phyloP scores from a whole-genome alignment of 371 early-diverging fungal species.

The Saksenaea oblongispora region DNA sequence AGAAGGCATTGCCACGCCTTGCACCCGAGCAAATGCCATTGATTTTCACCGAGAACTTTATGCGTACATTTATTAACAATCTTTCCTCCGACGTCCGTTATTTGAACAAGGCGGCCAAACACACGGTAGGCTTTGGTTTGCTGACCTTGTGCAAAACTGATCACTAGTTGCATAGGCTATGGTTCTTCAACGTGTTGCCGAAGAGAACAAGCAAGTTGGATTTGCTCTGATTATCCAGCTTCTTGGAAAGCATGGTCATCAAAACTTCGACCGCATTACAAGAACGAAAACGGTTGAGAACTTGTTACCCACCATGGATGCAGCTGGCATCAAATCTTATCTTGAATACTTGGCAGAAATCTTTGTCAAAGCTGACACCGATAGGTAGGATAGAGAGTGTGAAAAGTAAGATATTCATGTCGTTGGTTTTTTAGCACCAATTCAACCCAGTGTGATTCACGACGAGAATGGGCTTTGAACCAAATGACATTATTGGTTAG shows the following conservation, averaged over 20 bases:
- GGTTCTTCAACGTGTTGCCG: conserved; percentile 53
- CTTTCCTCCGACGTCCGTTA: conserved; percentile 72
- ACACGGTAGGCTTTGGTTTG: conserved; percentile 53
- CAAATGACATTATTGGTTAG: conserved; percentile 78
- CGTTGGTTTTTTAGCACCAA: conserved; percentile 14
- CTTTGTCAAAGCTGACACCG: conserved; percentile 47
- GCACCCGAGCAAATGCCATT: conserved; percentile 65
- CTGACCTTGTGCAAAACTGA: conserved; percentile 16
- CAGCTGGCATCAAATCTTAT: conserved; percentile 69
- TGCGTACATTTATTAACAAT: conserved; percentile 83
- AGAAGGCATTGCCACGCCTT: conserved; percentile 66
- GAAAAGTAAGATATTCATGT: background rate
- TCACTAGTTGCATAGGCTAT: conserved; percentile 29
- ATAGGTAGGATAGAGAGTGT: background rate
- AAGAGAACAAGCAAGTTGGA: conserved; percentile 41
- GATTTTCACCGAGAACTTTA: conserved; percentile 81
- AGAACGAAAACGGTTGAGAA: conserved; percentile 77
- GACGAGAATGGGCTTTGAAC: conserved; percentile 79
- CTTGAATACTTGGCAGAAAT: conserved; percentile 68
- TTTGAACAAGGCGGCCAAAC: conserved; percentile 77
- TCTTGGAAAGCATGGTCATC: conserved; percentile 67
- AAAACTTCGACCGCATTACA: conserved; percentile 76
- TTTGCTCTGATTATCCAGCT: conserved; percentile 73
- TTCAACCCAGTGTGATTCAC: conserved; percentile 45
- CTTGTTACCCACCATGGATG: conserved; percentile 70